Base-by-base conservation (phyloP, 1,284 basidiomycete genomes). In the Peniophora sp. region DNA sequence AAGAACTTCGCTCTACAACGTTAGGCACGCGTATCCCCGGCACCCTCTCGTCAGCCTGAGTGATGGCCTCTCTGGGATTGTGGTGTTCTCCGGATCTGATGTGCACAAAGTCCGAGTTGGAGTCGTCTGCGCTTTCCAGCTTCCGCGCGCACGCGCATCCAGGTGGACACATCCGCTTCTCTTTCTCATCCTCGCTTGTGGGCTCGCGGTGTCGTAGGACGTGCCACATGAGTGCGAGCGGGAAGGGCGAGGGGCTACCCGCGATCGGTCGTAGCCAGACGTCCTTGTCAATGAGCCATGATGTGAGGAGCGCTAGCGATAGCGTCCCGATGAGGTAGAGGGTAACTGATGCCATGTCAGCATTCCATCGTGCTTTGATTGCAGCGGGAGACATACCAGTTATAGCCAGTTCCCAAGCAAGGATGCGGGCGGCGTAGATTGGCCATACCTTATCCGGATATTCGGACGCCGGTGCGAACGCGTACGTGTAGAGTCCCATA, bases 241-340 rank as follows among this genome's bases (percentile, higher is more conserved):
- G 57, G 41, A 55, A 57, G 2, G 57, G 57, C 24, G 56, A 55
- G 6, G 57, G 57, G 14, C 51, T 55, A 15, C 44, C 50, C 17
- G 55, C 37, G 24, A 58, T 53, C 34, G 57, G 55, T 20, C 57
- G 53, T 41, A 51, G 53, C 57, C 57, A 58, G 42, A 58, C 56
- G 11, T 57, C 57, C 24, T 47, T 51, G 37, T 58, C 57, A 18
- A 58, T 42, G 1, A 49, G 52, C 24, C 27, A 8, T n/a, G 55
- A 56, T 3, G 56, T 53, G 22, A 53, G 22, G 41, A 57, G 44
- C n/a, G 57, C 41, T 14, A 49, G 35, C 10, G 18, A 32, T 15
- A 55, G 17, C 32, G 57, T 22, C 2, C 54, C 27, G 14, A 39
- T 35, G 12, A 53, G 47, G 47, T 58, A 58, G 14, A 44, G 23